phyloP scores from a whole-genome alignment of 768 basidiomycete genomes.

The Pleurotus cornucopiae region DNA sequence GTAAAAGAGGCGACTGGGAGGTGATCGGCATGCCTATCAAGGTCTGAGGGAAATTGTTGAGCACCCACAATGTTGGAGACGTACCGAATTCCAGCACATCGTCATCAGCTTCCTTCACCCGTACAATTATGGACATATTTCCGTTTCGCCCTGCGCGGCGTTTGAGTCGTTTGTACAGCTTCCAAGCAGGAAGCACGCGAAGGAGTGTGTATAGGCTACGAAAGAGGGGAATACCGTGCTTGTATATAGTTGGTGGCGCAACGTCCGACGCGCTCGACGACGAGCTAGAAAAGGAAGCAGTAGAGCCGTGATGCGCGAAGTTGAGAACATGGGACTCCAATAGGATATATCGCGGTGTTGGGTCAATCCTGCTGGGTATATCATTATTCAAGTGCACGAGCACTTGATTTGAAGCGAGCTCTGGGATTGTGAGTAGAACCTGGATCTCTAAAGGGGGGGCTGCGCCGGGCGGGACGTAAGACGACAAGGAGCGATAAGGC shows the following conservation, averaged over 20 bases:
- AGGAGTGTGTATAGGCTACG: constrained; percentile 72
- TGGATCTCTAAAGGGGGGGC: constrained; percentile 57
- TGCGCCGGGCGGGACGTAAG: constrained; percentile 22
- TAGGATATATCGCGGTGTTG: constrained; percentile 63
- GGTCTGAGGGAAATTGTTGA: background rate
- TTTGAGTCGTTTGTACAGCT: constrained; percentile 58
- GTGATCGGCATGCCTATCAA: background rate
- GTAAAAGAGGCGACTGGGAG: constrained; percentile 34
- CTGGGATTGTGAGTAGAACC: constrained; percentile 68
- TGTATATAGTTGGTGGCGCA: constrained; percentile 75
- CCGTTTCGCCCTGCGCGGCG: constrained; percentile 34
- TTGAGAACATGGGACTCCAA: constrained; percentile 68
- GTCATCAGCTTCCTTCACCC: background rate
- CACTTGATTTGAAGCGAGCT: constrained; percentile 63
- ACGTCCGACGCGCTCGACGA: constrained; percentile 33
- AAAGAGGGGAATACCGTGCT: constrained; percentile 80
- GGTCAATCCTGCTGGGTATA: constrained; percentile 59
- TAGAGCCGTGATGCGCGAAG: constrained; percentile 28
- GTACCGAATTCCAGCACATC: constrained; percentile 31
- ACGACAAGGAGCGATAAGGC: constrained; percentile 57
- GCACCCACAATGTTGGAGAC: constrained; percentile 3
- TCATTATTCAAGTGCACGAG: constrained; percentile 63
- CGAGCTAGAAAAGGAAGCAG: constrained; percentile 14
- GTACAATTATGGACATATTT: constrained; percentile 36
- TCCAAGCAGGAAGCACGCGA: constrained; percentile 75